Percentiles rank a stretch among this genome's conserved stretches.
Conservation (phyloP, 441 rosid species). For the Adansonia gregorii region DNA sequence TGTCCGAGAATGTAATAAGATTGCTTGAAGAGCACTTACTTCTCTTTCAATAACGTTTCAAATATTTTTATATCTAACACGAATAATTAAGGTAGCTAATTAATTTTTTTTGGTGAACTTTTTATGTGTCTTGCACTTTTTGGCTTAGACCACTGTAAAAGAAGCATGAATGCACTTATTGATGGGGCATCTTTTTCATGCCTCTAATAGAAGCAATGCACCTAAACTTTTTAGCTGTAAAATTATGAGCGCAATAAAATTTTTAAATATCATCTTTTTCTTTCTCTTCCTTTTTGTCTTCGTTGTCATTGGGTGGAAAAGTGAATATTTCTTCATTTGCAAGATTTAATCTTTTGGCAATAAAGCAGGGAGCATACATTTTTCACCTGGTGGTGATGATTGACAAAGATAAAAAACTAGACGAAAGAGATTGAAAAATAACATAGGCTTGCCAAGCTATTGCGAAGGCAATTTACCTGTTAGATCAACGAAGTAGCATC, state of each 20-base stretch:
- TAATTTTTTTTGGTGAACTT: neutral
- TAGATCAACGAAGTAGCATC: constrained; percentile 16
- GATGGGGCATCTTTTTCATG: constrained; percentile 1
- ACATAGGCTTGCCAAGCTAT: neutral
- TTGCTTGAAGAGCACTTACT: too few species aligned
- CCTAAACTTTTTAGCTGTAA: constrained; percentile 2
- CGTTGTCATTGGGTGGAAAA: neutral
- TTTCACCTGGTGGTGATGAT: neutral
- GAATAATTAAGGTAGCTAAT: neutral
- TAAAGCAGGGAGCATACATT: neutral
- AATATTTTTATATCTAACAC: neutral
- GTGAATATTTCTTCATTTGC: neutral
- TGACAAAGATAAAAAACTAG: neutral
- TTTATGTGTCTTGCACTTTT: neutral
- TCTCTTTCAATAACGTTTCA: neutral
- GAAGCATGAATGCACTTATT: constrained; percentile 4
- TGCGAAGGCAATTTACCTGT: neutral
- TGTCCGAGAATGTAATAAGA: too few species aligned
- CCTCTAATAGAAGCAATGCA: neutral
- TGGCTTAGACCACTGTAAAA: neutral
- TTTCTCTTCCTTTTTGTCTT: neutral
- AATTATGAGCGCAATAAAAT: neutral
- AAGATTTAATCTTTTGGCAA: neutral
- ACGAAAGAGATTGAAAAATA: neutral
- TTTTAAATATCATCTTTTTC: neutral